These are phyloP conservation scores for Talaromyces atroroseus DNA, from an alignment of 2,329 filamentous ascomycete species.

Conservation along the genomic window DNA sequence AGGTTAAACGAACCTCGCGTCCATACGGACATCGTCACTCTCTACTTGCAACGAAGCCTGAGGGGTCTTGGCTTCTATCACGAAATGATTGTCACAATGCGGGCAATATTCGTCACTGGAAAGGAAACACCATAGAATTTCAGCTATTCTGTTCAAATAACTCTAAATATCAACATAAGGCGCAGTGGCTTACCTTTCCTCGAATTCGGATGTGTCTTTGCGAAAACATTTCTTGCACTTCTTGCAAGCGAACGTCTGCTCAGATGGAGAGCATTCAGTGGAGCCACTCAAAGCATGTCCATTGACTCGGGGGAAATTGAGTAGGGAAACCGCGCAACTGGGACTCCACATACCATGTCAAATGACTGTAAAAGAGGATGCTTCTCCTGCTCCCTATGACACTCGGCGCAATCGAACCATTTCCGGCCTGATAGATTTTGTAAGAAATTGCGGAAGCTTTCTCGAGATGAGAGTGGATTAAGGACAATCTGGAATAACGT, in stretches of 20 bases:
- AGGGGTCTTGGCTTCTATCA: slow-evolving; percentile 80
- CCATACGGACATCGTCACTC: slow-evolving; percentile 80
- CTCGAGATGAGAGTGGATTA: background rate
- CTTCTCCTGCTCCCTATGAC: slow-evolving; percentile 74
- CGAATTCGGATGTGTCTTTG: slow-evolving; percentile 86
- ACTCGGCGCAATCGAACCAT: slow-evolving; percentile 98
- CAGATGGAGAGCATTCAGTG: background rate
- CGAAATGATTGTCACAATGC: slow-evolving; percentile 97
- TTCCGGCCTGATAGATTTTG: slow-evolving; percentile 60
- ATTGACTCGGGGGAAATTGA: background rate
- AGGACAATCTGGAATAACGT: slow-evolving; percentile 32
- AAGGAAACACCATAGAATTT: background rate
- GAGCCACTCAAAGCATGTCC: background rate
- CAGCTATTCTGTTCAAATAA: background rate
- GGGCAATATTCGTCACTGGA: slow-evolving; percentile 91
- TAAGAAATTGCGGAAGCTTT: background rate
- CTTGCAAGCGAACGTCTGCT: slow-evolving; percentile 78
- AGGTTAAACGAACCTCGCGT: slow-evolving; percentile 53
- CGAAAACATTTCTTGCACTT: slow-evolving; percentile 99
- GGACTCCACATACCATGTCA: slow-evolving; percentile 62
- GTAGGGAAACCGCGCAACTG: background rate
- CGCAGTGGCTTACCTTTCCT: slow-evolving; percentile 58
- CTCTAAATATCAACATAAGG: background rate
- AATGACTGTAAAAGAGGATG: slow-evolving; percentile 70
- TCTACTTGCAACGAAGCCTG: slow-evolving; percentile 81